Percentiles rank a stretch among this genome's conserved stretches.
phyloP scores from a whole-genome alignment of 2,329 filamentous ascomycete species.

The Ascochyta viciae-villosae region DNA sequence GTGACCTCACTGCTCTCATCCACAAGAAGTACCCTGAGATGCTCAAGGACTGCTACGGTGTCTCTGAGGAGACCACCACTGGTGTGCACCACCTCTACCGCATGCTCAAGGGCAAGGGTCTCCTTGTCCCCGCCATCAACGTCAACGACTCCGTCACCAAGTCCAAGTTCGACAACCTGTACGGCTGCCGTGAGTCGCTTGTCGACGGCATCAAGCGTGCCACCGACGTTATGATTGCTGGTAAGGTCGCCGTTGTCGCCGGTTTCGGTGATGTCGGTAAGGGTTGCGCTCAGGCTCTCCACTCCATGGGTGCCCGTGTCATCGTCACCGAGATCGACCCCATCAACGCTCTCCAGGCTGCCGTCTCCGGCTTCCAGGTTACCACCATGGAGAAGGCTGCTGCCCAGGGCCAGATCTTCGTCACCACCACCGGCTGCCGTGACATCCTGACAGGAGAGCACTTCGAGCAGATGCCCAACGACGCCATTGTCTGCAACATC shows the following conservation, averaged over 20 bases:
- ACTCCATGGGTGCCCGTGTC: constrained; percentile 96
- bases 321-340: constrained; percentile 97
- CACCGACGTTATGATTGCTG: constrained; percentile 99
- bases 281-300: constrained; percentile 94
- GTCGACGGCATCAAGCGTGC: constrained; percentile 99
- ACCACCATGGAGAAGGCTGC: constrained; percentile 98
- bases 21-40: constrained; percentile 98
- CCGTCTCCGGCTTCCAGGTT: constrained; percentile 96
- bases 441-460: constrained; percentile 92
- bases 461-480: constrained; percentile 95
- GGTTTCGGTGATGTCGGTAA: constrained; percentile 99
- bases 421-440: constrained; percentile 98
- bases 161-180: constrained; percentile 99
- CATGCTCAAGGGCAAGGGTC: constrained; percentile 80
- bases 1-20: constrained; percentile 94
- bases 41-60: constrained; percentile 97
- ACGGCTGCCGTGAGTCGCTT: constrained; percentile 98
- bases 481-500: constrained; percentile 99
- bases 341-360: constrained; percentile 99
- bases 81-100: constrained; percentile 99
- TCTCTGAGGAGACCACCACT: constrained; percentile 99
- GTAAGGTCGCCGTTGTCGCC: constrained; percentile 96
- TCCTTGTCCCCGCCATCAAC: constrained; percentile 94
- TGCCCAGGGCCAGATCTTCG: constrained; percentile 90
- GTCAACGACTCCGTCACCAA: constrained; percentile 99